Base-by-base conservation (phyloP, 2,329 filamentous ascomycete species). In the Fusarium sp. region DNA sequence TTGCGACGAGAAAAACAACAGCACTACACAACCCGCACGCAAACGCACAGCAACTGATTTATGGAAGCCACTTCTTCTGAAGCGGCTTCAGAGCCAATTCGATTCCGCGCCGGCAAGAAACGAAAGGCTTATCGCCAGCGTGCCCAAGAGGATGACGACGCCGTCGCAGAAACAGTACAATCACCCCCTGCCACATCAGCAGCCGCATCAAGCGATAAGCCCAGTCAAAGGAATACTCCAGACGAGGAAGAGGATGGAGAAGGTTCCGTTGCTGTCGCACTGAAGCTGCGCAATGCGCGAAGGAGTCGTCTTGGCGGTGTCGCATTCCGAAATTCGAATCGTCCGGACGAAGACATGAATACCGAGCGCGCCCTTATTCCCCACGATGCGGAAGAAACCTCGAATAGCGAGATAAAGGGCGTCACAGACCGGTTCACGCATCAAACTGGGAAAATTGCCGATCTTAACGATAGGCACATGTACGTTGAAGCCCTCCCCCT, bases 401-500 rank as follows among this genome's bases (percentile, higher is more conserved):
- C 53, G 14, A 71, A 67, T 14, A 50, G 39, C 26, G 73, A 76
- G 8, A 59, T 74, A 16, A 71, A 58, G 45, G 77, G 77, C 43
- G 78, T 81, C 37, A 71, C 76, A 12, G 76, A 79, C 39, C 88
- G 90, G 42, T 95, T 95, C 76, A 89, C 89, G 55, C 87, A 89
- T 61, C 91, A 93, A 78, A 93, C 90, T 0, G 92, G 92, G 1
- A 80, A 90, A 65, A 84, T 90, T 1, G 85, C 86, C 34, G 90
- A 91, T 58, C 78, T 88, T 23, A 85, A 90, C 67, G 91, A 94
- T 78, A 90, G 85, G 80, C 91, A 94, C 82, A 93, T 95, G 92
- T 95, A 86, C 89, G 90, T 69, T 58, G 57, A 51, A 43, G 26
- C 48, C 58, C 46, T 58, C 31, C 23, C 21, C 48, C 50, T 25